phyloP scores from a whole-genome alignment of 1,284 basidiomycete genomes.

The Naganishia sp. region DNA sequence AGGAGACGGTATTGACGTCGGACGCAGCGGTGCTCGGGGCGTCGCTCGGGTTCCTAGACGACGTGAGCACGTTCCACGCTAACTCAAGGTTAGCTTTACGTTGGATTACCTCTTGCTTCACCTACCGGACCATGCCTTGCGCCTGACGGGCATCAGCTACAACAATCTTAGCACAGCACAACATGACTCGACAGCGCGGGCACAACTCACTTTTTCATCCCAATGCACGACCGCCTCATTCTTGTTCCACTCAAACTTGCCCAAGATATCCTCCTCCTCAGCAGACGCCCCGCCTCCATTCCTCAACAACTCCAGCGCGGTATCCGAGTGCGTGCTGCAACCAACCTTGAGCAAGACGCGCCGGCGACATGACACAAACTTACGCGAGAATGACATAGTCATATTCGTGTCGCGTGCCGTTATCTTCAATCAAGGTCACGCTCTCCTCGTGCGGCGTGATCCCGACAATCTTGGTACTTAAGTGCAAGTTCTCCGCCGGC shows the following conservation, averaged over 20 bases:
- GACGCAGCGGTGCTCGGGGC: slow-evolving; percentile 54
- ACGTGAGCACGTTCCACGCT: slow-evolving; percentile 70
- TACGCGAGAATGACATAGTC: slow-evolving; percentile 78
- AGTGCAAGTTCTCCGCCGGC: slow-evolving; percentile 61
- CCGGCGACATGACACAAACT: slow-evolving; percentile 27
- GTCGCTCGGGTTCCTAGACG: slow-evolving; percentile 55
- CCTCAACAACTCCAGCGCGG: slow-evolving; percentile 63
- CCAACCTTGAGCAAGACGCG: neutral
- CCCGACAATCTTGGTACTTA: slow-evolving; percentile 61
- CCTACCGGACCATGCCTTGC: slow-evolving; percentile 65
- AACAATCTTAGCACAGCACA: slow-evolving; percentile 20
- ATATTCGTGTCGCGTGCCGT: slow-evolving; percentile 55
- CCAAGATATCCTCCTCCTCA: slow-evolving; percentile 64
- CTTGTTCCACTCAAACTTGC: slow-evolving; percentile 66
- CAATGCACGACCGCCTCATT: slow-evolving; percentile 72
- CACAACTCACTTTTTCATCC: slow-evolving; percentile 59
- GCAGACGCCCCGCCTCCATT: slow-evolving; percentile 59
- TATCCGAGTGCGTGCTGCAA: slow-evolving; percentile 64
- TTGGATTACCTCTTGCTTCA: neutral
- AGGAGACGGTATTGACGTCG: slow-evolving; percentile 63
- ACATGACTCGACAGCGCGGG: no score
- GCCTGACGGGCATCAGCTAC: slow-evolving; percentile 67
- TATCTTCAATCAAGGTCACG: slow-evolving; percentile 44
- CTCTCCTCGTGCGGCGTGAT: slow-evolving; percentile 41
- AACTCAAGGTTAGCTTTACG: neutral